phyloP scores from a whole-genome alignment of 257 asterid genomes.

The Gardenia jasminoides region DNA sequence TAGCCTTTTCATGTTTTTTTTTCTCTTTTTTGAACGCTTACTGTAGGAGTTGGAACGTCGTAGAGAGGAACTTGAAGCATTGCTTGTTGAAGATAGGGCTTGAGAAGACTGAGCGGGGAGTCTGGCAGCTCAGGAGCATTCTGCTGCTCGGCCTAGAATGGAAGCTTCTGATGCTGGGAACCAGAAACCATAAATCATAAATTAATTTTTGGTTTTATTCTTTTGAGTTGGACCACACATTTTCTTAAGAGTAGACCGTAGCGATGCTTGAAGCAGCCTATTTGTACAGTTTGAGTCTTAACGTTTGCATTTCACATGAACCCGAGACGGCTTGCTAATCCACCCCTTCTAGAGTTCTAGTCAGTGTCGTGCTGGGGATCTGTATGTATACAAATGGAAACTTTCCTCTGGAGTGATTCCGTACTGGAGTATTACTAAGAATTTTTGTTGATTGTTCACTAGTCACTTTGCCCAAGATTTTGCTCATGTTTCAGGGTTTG shows the following conservation, averaged over 20 bases:
- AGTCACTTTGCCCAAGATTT: not conserved
- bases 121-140: not conserved
- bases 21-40: not conserved
- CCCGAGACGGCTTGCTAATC: not conserved
- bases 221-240: not conserved
- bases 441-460: not conserved
- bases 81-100: constrained; percentile 43
- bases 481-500: not conserved
- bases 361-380: not conserved
- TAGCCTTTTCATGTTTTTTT: too few relatives aligned
- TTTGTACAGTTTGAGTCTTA: constrained; percentile 1
- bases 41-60: constrained; percentile 79
- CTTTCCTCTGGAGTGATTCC: not conserved
- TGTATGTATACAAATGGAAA: not conserved
- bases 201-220: not conserved
- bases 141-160: not conserved
- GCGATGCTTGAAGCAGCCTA: not conserved
- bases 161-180: not conserved
- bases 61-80: constrained; percentile 79
- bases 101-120: constrained; percentile 30
- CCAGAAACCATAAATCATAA: not conserved
- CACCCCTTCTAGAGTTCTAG: not conserved
- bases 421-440: not conserved
- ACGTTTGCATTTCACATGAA: not conserved
- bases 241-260: not conserved